Evolutionary conservation across 345 rosid species (phyloP).

Genomic region (Camelina laxa): DNA sequence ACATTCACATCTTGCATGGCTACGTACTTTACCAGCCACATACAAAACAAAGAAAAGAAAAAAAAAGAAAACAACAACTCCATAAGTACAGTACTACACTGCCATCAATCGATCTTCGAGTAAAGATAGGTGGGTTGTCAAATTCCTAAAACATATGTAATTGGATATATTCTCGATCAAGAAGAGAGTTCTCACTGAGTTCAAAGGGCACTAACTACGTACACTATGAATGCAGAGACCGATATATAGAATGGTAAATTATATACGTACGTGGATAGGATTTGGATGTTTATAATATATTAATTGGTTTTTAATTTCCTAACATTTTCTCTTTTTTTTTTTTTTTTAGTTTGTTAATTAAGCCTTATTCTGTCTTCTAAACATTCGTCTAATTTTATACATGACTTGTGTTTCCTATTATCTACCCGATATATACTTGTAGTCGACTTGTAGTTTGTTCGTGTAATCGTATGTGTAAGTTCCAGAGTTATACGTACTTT

Average conservation of each 20-base stretch:
- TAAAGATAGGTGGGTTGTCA: constrained; percentile 6
- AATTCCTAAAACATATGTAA: constrained; percentile 11
- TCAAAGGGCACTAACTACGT: background rate
- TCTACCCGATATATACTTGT: background rate
- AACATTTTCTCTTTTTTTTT: background rate
- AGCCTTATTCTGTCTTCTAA: background rate
- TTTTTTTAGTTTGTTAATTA: background rate
- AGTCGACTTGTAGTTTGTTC: background rate
- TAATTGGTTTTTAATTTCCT: background rate
- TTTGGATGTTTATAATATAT: background rate
- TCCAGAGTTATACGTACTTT: background rate
- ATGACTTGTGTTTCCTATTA: constrained; percentile 4
- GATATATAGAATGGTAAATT: background rate
- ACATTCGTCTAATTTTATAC: background rate
- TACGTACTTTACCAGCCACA: background rate
- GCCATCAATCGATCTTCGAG: background rate
- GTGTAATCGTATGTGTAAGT: background rate
- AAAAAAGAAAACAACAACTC: background rate
- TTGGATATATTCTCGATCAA: constrained; percentile 19
- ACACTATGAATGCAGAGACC: background rate
- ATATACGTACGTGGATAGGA: background rate
- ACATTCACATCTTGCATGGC: constrained; percentile 13
- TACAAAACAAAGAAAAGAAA: background rate
- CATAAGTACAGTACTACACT: background rate
- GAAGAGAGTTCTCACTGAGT: constrained; percentile 1